Base-by-base conservation (phyloP, 2,329 filamentous ascomycete genomes). In the Diplocarpon mali region DNA sequence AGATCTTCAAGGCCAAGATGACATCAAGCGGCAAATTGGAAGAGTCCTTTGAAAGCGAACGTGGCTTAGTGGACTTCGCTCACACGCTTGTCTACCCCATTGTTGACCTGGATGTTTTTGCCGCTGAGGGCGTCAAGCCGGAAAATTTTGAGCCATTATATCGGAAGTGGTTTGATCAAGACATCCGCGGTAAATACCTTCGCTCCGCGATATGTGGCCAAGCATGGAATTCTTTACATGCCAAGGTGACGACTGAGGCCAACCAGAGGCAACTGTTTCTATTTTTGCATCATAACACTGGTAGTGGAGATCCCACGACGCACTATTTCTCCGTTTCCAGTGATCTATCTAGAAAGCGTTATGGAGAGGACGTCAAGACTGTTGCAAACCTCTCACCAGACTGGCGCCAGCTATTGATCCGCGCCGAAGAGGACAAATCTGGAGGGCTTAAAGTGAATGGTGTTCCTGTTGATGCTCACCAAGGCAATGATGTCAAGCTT, bases 281-380 rank as follows among this genome's bases (percentile, higher is more conserved):
- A 14, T 32, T 32, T 32, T 61, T 78, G 2, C 75, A 83, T 43
- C 72, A 76, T 0, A 62, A 67, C 5, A 14, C 37, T 5, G 67
- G 68, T 13, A 64, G 71, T 30, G 69, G 69, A 0, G 57, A 69
- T 24, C 58, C 66, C 0, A 55, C 63, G 0, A 45, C 69, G 5
- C 76, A 82, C 54, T 59, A 58, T 2, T 79, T 78, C 52, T 70
- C 80, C 0, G 77, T 83, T 53, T 69, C 76, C 6, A 40, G 35
- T n/a, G 44, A 43, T 12, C 6, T 43, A 13, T 8, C 34, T 12
- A 24, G 41, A 24, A 43, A 43, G 27, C 27, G 15, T 9, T 27
- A 31, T n/a, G 41, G 5, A 14, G 41, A 43, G 16, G 27, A 38
- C 1, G 10, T 43, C 11, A 12, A 15, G 3, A 27, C 20, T 2